Evolutionary conservation across 768 basidiomycete genomes (phyloP), one percentile per base, ranked within the genome.

Genomic region (Tricholoma terreum): DNA sequence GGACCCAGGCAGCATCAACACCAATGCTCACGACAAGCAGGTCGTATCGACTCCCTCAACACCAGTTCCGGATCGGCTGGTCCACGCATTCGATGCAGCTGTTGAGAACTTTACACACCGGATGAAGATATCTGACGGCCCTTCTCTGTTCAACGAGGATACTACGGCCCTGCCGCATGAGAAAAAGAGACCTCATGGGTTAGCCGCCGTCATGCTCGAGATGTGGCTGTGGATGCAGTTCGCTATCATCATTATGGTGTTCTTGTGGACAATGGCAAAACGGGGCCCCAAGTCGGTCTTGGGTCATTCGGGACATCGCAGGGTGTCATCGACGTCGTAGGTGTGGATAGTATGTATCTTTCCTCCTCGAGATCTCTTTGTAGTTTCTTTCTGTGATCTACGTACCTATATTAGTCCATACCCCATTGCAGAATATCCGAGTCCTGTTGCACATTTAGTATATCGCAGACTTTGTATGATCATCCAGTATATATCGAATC

Each of bases 141-240:
- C 27, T 31, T 42, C 50, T 36, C 52, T 34, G 6, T 36, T 19
- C 31, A 36, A 40, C 27, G 61, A 61, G 42, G 55, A 55, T 34
- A 43, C 42, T 19, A 27, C 49, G 4, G 33, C 61, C 10, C 54
- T 52, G 14, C 57, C 63, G 30, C 55, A 58, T 19, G 60, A 56
- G 11, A 59, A 64, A 21, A 61, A 60, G 56, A 67, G 60, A 58
- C 63, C 64, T 34, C 63, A 34, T 35, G 61, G 65, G 50, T 56
- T 74, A n/a, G 73, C 68, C 6, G 67, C 68, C 38, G 71, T 87
- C 50, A 68, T 92, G 61, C 63, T 93, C 50, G 88, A 91, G 72
- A 67, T 89, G 19, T 93, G 92, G 92, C 70, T 93, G 60, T 91
- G 90, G 89, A 68, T 92, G 58, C 92, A 94, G 70, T 92, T 93